phyloP scores from a whole-genome alignment of 164 flowering plant species.

The Kingdonia uniflora region DNA sequence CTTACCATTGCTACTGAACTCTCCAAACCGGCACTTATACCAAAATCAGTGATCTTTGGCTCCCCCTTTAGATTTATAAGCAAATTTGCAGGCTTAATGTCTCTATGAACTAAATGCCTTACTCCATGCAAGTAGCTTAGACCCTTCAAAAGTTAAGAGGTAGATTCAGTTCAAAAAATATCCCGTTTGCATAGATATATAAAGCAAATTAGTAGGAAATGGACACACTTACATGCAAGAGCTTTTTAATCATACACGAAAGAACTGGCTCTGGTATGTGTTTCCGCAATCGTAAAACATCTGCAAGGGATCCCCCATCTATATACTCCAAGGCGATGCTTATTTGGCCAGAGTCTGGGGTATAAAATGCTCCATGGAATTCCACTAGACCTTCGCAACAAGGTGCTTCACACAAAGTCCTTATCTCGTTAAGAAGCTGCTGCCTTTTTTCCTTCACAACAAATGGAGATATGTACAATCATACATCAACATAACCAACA shows the following conservation, averaged over 20 bases:
- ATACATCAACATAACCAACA: too few relatives aligned
- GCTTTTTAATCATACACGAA: slow-evolving; percentile 74
- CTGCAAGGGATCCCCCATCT: slow-evolving; percentile 98
- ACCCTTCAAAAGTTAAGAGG: slow-evolving; percentile 43
- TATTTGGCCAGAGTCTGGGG: slow-evolving; percentile 95
- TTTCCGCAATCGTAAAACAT: slow-evolving; percentile 50
- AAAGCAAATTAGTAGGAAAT: neutral
- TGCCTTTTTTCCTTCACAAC: slow-evolving; percentile 78
- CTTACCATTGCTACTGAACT: slow-evolving; percentile 93
- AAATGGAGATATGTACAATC: neutral
- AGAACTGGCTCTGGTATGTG: slow-evolving; percentile 79
- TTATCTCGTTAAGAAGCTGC: slow-evolving; percentile 90
- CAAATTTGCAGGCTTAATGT: slow-evolving; percentile 97
- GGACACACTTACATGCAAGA: slow-evolving; percentile 50
- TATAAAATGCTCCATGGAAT: slow-evolving; percentile 95
- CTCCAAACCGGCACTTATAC: slow-evolving; percentile 97
- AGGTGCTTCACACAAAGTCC: slow-evolving; percentile 95
- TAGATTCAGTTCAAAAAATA: slow-evolving; percentile 3
- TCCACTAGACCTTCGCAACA: slow-evolving; percentile 85
- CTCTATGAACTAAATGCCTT: slow-evolving; percentile 91
- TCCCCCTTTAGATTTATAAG: slow-evolving; percentile 96
- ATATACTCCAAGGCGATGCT: slow-evolving; percentile 97
- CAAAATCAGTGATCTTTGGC: slow-evolving; percentile 97
- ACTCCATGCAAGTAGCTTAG: slow-evolving; percentile 92
- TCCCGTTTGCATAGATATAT: too few relatives aligned